Conservation (phyloP, 140 eudicot species). For the Senecio squalidus region DNA sequence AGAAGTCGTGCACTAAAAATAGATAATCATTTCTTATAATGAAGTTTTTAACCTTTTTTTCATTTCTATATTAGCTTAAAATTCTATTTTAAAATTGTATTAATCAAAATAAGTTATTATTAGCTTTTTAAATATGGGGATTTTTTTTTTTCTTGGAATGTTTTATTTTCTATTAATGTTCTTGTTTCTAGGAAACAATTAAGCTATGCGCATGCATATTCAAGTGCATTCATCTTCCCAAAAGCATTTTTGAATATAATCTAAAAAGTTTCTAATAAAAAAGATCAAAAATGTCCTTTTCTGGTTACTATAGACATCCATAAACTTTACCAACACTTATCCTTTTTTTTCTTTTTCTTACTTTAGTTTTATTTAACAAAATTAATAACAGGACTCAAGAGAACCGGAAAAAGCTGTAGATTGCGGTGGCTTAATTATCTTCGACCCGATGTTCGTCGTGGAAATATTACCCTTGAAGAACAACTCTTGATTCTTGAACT, state of each 20-base stretch:
- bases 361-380: neutral
- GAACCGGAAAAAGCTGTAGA: conserved; percentile 96
- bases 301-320: conserved; percentile 7
- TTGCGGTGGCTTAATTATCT: conserved; percentile 80
- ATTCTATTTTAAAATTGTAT: too few species aligned
- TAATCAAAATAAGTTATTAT: too few species aligned
- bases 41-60: too few species aligned
- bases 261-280: too few species aligned
- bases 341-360: neutral
- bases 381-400: conserved; percentile 52
- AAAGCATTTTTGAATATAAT: too few species aligned
- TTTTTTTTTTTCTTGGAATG: too few species aligned
- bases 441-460: conserved; percentile 93
- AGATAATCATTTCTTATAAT: too few species aligned
- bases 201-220: neutral
- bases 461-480: conserved; percentile 95
- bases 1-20: too few species aligned
- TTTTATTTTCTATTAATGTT: too few species aligned
- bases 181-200: neutral
- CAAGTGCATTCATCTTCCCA: neutral
- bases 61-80: too few species aligned
- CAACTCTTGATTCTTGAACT: conserved; percentile 94
- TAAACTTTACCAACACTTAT: conserved; percentile 24
- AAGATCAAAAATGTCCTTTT: neutral
- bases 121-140: too few species aligned